phyloP scores from a whole-genome alignment of 306 rosid genomes.

The Ceratonia siliqua region DNA sequence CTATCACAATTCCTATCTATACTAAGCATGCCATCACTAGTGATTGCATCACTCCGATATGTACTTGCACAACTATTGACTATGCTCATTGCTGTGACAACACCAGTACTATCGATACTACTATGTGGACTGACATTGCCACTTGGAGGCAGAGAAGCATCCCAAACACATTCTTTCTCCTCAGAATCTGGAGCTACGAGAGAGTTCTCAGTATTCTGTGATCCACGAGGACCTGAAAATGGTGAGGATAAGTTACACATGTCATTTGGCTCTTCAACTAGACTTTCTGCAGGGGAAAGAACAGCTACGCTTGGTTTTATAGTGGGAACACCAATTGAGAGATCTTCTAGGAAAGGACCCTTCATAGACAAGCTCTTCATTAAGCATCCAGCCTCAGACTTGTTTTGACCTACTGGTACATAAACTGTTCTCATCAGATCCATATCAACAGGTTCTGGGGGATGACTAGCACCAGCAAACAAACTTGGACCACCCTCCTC shows the following conservation, averaged over 20 bases:
- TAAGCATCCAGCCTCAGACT: constrained; percentile 68
- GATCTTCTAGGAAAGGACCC: constrained; percentile 84
- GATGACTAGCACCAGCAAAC: constrained; percentile 92
- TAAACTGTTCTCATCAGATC: constrained; percentile 78
- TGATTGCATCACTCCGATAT: constrained; percentile 69
- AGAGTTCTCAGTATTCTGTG: constrained; percentile 57
- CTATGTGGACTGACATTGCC: constrained; percentile 92
- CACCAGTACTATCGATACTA: constrained; percentile 79
- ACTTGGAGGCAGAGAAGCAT: constrained; percentile 94
- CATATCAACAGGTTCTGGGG: constrained; percentile 87
- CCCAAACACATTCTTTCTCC: constrained; percentile 91
- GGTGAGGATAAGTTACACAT: constrained; percentile 47
- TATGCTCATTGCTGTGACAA: constrained; percentile 84
- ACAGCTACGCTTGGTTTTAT: constrained; percentile 56
- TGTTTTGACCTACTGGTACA: constrained; percentile 68
- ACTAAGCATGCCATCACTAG: constrained; percentile 88
- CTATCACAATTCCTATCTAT: constrained; percentile 75
- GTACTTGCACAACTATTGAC: constrained; percentile 85
- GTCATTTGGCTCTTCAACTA: constrained; percentile 59
- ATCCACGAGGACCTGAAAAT: constrained; percentile 51
- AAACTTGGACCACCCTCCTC: constrained; percentile 61
- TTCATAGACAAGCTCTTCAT: constrained; percentile 69
- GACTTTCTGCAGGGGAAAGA: constrained; percentile 68
- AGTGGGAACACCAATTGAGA: constrained; percentile 58
- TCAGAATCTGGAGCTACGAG: constrained; percentile 63